Evolutionary conservation across 2,329 filamentous ascomycete genomes (phyloP), one percentile per base, ranked within the genome.

Genomic region (Xenoacremonium recifei): DNA sequence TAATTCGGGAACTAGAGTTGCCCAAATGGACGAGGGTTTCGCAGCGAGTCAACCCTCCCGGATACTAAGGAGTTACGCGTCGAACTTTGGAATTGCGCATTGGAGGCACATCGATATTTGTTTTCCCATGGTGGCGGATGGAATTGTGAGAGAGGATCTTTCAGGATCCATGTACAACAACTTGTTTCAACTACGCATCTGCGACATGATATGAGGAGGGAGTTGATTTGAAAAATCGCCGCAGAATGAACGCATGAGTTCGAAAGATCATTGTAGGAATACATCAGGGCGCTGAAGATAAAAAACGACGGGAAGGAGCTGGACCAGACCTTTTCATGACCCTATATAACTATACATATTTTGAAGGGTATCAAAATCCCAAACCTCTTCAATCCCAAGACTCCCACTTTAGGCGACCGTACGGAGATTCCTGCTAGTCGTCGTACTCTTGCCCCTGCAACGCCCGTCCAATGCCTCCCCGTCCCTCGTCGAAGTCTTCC

Each of bases 11-110:
- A n/a, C n/a, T 57, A 91, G 87, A 90, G 67, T 69, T 91, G 39
- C 85, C 84, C 42, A 90, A 97, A 72, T 97, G 92, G 92, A 97
- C 92, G 56, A 85, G 91, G 70, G 85, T 97, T 49, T 95, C 89
- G 52, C 92, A 97, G 69, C 77, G 92, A 69, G 64, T 96, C 65
- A 97, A 97, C 68, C 92, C 92, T 44, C 91, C 92, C 35, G 92
- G 92, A 71, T 97, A 92, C 70, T 96, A 83, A 71, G 40, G 21
- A 32, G 46, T n/a, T 37, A 45, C 23, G 19, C 50, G 39, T 39
- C 41, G 30, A 31, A 15, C 6, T 15, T n/a, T 10, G 29, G 29
- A 31, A 9, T 9, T 10, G n/a, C 29, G 29, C 13, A 31, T 31
- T 15, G 29, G 29, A 11, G 29, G 13, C 17, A 15, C n/a, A 31